These are phyloP conservation scores for Acorus gramineus DNA, from an alignment of 106 monocot genomes.

Conservation along the genomic window DNA sequence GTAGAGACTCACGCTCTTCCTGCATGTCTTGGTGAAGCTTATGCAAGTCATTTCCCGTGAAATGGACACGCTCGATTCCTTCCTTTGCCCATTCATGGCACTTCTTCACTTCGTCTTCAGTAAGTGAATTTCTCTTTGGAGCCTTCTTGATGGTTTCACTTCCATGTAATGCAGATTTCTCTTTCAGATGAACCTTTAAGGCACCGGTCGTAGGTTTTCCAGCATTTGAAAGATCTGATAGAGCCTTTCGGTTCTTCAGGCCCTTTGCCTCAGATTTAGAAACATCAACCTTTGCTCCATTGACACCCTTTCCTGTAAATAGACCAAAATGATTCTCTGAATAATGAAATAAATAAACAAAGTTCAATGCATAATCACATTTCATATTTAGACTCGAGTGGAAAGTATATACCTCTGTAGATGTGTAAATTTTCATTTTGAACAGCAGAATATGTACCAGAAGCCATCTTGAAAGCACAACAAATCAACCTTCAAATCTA, in stretches of 20 bases:
- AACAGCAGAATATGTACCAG: slow-evolving; percentile 13
- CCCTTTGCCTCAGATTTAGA: slow-evolving; percentile 21
- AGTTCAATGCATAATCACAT: not conserved
- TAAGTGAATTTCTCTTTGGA: slow-evolving; percentile 18
- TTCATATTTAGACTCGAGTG: not conserved
- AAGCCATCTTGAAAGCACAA: slow-evolving; percentile 12
- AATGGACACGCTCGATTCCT: slow-evolving; percentile 37
- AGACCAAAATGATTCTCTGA: not conserved
- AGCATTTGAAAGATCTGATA: slow-evolving; percentile 33
- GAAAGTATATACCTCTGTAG: slow-evolving; percentile 18
- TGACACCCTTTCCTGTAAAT: slow-evolving; percentile 26
- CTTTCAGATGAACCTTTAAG: slow-evolving; percentile 15
- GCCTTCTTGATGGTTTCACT: slow-evolving; percentile 12
- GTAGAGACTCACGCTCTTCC: slow-evolving; percentile 38
- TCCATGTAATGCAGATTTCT: slow-evolving; percentile 8
- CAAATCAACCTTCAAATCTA: no score
- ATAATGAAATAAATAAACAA: no score
- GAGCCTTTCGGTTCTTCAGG: slow-evolving; percentile 28
- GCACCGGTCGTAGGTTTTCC: slow-evolving; percentile 16
- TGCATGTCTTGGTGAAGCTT: slow-evolving; percentile 22
- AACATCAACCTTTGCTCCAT: slow-evolving; percentile 13
- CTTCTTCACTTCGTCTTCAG: slow-evolving; percentile 40
- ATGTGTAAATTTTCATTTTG: slow-evolving; percentile 30
- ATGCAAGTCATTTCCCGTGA: slow-evolving; percentile 43
- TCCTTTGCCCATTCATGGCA: slow-evolving; percentile 68